phyloP scores from a whole-genome alignment of 768 basidiomycete species.

The Boletus pseudo-olivaceus region DNA sequence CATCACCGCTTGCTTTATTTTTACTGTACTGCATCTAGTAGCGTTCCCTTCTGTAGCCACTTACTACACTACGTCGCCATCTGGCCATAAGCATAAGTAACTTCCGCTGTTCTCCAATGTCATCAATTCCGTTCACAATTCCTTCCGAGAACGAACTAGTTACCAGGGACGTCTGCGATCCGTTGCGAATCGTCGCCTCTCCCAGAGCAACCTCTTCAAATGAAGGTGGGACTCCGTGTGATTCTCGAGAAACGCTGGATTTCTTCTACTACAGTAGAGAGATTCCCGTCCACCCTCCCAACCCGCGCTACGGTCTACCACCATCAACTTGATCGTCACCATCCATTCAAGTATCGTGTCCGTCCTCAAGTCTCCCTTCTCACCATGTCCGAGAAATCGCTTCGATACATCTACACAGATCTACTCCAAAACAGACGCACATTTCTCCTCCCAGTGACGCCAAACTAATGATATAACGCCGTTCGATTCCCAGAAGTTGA shows the following conservation, averaged over 20 bases:
- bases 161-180: not conserved
- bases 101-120: too few species aligned
- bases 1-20: constrained; percentile 2
- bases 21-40: constrained; percentile 2
- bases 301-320: too few species aligned
- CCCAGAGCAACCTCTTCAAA: too few species aligned
- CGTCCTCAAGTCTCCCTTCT: not conserved
- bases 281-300: too few species aligned
- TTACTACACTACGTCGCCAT: constrained; percentile 8
- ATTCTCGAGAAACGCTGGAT: too few species aligned
- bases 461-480: not conserved
- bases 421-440: not conserved
- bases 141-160: not conserved
- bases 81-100: not conserved
- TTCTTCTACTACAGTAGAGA: too few species aligned
- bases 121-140: not conserved
- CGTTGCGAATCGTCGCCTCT: constrained; percentile 9
- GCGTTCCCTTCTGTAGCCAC: constrained; percentile 15
- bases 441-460: not conserved
- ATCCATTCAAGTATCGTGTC: not conserved
- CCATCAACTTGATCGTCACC: too few species aligned
- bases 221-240: too few species aligned
- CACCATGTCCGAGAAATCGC: not conserved
- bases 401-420: not conserved
- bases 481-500: not conserved